phyloP scores from a whole-genome alignment of 805 yeast genomes.

The Spathaspora sp. region DNA sequence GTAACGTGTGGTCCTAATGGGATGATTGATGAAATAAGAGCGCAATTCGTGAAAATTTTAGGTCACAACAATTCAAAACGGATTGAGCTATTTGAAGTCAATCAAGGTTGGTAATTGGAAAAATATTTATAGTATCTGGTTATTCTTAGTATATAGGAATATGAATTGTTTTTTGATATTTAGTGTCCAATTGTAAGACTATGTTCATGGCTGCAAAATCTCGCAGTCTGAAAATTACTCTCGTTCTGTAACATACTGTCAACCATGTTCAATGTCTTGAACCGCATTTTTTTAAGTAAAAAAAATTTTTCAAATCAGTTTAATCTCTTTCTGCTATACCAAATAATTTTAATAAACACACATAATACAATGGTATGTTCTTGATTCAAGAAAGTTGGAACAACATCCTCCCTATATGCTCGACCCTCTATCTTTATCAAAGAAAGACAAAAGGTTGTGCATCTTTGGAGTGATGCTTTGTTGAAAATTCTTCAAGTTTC shows the following conservation, averaged over 20 bases:
- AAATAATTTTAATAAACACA: neutral
- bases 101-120: neutral
- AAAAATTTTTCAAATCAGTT: conserved; percentile 2
- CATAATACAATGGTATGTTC: conserved; percentile 27
- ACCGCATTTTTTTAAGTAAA: neutral
- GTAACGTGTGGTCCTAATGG: conserved; percentile 58
- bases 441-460: conserved; percentile 9
- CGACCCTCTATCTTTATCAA: conserved; percentile 15
- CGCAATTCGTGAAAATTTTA: conserved; percentile 39
- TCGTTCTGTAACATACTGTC: neutral
- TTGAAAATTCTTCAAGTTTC: neutral
- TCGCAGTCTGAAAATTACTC: neutral
- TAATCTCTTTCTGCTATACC: conserved; percentile 1
- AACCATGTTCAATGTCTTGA: neutral
- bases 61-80: conserved; percentile 35
- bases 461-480: conserved; percentile 10
- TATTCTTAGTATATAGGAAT: too few species aligned
- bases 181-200: neutral
- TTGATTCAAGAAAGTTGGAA: conserved; percentile 17
- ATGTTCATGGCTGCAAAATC: neutral
- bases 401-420: conserved; percentile 20
- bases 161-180: neutral
- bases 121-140: too few species aligned
- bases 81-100: conserved; percentile 60
- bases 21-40: conserved; percentile 52